Evolutionary conservation across 2,329 filamentous ascomycete genomes (phyloP).

Genomic region (Dactylella cylindrospora): DNA sequence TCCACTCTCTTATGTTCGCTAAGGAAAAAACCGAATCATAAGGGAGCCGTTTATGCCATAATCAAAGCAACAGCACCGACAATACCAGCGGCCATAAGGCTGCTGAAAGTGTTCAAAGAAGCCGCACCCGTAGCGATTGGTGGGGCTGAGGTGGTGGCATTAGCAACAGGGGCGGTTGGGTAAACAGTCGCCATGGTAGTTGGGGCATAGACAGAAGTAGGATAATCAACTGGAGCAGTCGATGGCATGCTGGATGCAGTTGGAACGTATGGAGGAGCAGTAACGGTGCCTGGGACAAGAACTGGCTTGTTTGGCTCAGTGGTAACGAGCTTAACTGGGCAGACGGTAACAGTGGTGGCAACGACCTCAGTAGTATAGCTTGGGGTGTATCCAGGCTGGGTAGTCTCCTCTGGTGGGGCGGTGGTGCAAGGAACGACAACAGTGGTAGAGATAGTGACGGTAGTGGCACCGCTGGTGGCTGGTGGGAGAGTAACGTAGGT

Average conservation of each 20-base stretch:
- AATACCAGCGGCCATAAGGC: conserved; percentile 25
- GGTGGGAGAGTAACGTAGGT: conserved; percentile 63
- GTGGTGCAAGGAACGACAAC: conserved; percentile 33
- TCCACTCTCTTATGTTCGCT: conserved; percentile 1
- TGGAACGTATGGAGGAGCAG: conserved; percentile 38
- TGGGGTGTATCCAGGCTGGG: conserved; percentile 8
- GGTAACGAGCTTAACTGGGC: conserved; percentile 41
- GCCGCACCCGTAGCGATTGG: conserved; percentile 39
- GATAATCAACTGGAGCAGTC: conserved; percentile 25
- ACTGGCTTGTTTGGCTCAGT: conserved; percentile 42
- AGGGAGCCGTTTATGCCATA: conserved; percentile 34
- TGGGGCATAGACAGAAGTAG: conserved; percentile 26
- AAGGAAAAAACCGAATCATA: neutral
- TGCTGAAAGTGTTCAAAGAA: conserved; percentile 40
- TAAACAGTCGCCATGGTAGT: conserved; percentile 31
- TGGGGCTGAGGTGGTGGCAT: conserved; percentile 28
- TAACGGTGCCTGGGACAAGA: conserved; percentile 34
- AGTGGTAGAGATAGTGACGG: conserved; percentile 53
- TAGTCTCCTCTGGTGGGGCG: conserved; percentile 10
- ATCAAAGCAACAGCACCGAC: conserved; percentile 36
- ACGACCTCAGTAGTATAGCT: conserved; percentile 36
- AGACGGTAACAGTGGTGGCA: conserved; percentile 41
- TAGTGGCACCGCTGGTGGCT: conserved; percentile 50
- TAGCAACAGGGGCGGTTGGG: conserved; percentile 23
- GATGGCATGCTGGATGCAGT: conserved; percentile 29